A percentile compares a stretch with the other conserved stretches of the same genome.
Conservation (phyloP, 768 basidiomycete genomes). For the Boletus subparvulus region DNA sequence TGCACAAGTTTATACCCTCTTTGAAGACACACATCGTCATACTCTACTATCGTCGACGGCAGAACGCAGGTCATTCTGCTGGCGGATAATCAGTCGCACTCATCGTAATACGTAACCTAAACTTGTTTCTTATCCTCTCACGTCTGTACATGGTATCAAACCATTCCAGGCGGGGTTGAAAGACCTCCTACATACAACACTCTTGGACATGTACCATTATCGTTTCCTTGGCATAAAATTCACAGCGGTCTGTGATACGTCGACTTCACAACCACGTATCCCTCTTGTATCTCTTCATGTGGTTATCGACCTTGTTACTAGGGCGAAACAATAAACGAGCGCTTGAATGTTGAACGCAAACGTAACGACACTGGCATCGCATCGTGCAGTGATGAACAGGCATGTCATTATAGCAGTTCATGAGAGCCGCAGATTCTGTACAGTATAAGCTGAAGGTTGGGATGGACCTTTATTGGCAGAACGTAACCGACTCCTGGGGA, state of each 20-base stretch:
- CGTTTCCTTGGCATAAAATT: constrained; percentile 19
- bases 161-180: constrained; percentile 14
- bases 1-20: constrained; percentile 24
- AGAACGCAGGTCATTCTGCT: constrained; percentile 32
- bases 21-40: constrained; percentile 20
- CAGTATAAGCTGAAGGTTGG: constrained; percentile 19
- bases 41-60: constrained; percentile 28
- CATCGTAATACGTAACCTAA: constrained; percentile 35
- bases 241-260: constrained; percentile 12
- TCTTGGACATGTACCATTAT: constrained; percentile 31
- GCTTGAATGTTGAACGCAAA: neutral
- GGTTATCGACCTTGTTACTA: constrained; percentile 16
- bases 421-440: constrained; percentile 18
- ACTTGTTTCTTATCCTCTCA: constrained; percentile 22
- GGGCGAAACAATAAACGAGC: constrained; percentile 13
- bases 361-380: constrained; percentile 5
- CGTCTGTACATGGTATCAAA: constrained; percentile 6
- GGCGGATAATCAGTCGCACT: constrained; percentile 25
- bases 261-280: constrained; percentile 4
- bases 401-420: constrained; percentile 12
- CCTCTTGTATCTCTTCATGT: constrained; percentile 15
- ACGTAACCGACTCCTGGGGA: constrained; percentile 23
- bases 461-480: constrained; percentile 4
- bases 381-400: neutral
- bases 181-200: constrained; percentile 10